phyloP scores from a whole-genome alignment of 768 basidiomycete genomes.

The Epithele typhae region DNA sequence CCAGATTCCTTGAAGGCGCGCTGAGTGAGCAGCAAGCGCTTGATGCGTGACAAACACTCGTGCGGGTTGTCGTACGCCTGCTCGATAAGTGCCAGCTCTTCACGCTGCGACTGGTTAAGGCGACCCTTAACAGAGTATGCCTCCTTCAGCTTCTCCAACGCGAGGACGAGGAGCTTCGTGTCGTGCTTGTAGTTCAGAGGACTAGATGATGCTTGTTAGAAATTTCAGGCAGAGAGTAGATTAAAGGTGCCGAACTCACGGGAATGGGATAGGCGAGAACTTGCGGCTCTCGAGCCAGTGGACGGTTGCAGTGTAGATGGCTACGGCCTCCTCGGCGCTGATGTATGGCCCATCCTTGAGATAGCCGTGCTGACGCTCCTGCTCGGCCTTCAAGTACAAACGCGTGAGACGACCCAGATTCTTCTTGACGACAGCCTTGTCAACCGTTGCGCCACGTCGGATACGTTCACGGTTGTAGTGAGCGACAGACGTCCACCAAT shows the following conservation, averaged over 20 bases:
- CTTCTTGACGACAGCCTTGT: conserved; percentile 99
- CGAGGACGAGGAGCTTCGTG: conserved; percentile 93
- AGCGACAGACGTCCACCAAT: conserved; percentile 99
- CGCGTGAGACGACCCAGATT: conserved; percentile 97
- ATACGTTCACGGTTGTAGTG: conserved; percentile 99
- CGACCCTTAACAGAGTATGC: conserved; percentile 98
- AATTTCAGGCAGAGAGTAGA: not conserved
- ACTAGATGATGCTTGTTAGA: no score
- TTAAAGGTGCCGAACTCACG: conserved; percentile 40
- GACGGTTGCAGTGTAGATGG: conserved; percentile 97
- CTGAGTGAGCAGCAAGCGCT: conserved; percentile 93
- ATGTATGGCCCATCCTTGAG: conserved; percentile 99
- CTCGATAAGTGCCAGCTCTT: conserved; percentile 96
- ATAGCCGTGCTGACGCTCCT: conserved; percentile 97
- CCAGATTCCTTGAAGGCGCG: conserved; percentile 98
- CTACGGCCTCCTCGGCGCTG: conserved; percentile 97
- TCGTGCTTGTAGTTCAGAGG: conserved; percentile 99
- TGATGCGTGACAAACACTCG: conserved; percentile 98
- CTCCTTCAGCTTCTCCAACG: conserved; percentile 97
- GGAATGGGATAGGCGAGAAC: conserved; percentile 98
- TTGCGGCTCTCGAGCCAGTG: conserved; percentile 99
- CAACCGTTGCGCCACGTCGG: conserved; percentile 92
- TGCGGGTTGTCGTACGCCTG: conserved; percentile 99
- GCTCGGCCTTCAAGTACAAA: conserved; percentile 97
- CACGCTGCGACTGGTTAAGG: conserved; percentile 95